These are phyloP conservation scores for Caryopteris hybrid DNA, from an alignment of 305 asterid species.

Conservation along the genomic window DNA sequence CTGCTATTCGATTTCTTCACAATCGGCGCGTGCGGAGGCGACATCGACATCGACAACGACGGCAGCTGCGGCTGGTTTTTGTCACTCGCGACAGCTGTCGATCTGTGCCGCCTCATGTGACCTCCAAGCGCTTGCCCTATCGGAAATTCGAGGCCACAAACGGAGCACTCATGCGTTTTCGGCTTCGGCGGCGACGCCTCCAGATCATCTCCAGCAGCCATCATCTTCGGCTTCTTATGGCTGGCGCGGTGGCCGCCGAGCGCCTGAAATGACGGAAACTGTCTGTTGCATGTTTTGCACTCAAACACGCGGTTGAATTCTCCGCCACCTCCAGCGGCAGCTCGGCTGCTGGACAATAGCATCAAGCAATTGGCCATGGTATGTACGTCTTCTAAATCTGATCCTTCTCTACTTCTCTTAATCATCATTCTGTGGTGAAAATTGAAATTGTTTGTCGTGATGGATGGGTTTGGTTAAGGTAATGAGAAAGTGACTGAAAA, in stretches of 20 bases:
- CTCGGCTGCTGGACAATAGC: conserved; percentile 22
- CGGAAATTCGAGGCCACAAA: conserved; percentile 49
- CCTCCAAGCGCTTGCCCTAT: conserved; percentile 62
- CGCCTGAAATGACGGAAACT: conserved; percentile 55
- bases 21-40: conserved; percentile 17
- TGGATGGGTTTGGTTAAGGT: neutral
- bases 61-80: neutral
- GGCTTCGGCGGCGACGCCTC: conserved; percentile 40
- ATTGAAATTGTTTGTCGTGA: too few species aligned
- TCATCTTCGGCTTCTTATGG: conserved; percentile 45
- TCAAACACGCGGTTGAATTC: conserved; percentile 31
- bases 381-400: conserved; percentile 18
- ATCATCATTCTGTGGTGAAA: conserved; percentile 17
- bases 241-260: conserved; percentile 66
- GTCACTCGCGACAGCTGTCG: neutral
- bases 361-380: conserved; percentile 34
- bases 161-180: conserved; percentile 44
- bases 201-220: conserved; percentile 2
- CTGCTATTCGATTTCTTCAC: conserved; percentile 39
- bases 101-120: conserved; percentile 55
- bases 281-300: conserved; percentile 52
- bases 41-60: conserved; percentile 2
- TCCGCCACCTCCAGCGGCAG: neutral
- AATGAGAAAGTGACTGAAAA: conserved; percentile 21
- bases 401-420: conserved; percentile 35